phyloP scores from a whole-genome alignment of 2,329 filamentous ascomycete species.

The Neospermospora avenae region DNA sequence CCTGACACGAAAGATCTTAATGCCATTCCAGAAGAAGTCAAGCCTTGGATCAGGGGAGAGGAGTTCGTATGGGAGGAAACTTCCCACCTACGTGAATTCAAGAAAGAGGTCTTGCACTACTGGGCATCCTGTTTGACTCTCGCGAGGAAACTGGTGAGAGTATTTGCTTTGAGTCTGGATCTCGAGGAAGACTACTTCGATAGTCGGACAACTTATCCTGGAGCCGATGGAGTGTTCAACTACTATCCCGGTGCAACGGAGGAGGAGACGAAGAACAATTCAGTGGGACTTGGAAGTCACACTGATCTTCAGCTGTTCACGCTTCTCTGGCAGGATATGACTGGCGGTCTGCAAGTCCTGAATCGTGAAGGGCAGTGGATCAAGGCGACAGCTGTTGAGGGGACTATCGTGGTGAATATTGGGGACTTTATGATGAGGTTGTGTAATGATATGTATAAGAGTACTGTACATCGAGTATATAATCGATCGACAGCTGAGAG shows the following conservation, averaged over 20 bases:
- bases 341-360: conserved; percentile 43
- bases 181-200: conserved; percentile 55
- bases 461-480: conserved; percentile 49
- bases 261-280: conserved; percentile 30
- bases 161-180: conserved; percentile 53
- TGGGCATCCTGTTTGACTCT: conserved; percentile 48
- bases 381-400: conserved; percentile 42
- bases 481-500: conserved; percentile 42
- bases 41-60: conserved; percentile 43
- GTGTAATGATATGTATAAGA: conserved; percentile 48
- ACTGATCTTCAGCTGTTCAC: conserved; percentile 49
- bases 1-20: conserved; percentile 41
- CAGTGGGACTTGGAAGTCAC: conserved; percentile 45
- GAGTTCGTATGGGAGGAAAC: conserved; percentile 53
- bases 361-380: conserved; percentile 44
- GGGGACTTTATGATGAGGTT: conserved; percentile 51
- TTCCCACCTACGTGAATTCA: conserved; percentile 46
- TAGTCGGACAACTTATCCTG: conserved; percentile 49
- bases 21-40: conserved; percentile 43
- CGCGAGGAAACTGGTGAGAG: conserved; percentile 47
- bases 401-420: conserved; percentile 50
- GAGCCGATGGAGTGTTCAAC: conserved; percentile 42
- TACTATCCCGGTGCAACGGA: conserved; percentile 43
- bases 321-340: conserved; percentile 46
- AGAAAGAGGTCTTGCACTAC: conserved; percentile 44